phyloP scores from a whole-genome alignment of 2,329 filamentous ascomycete genomes.

The Neodidymelliopsis sp. region DNA sequence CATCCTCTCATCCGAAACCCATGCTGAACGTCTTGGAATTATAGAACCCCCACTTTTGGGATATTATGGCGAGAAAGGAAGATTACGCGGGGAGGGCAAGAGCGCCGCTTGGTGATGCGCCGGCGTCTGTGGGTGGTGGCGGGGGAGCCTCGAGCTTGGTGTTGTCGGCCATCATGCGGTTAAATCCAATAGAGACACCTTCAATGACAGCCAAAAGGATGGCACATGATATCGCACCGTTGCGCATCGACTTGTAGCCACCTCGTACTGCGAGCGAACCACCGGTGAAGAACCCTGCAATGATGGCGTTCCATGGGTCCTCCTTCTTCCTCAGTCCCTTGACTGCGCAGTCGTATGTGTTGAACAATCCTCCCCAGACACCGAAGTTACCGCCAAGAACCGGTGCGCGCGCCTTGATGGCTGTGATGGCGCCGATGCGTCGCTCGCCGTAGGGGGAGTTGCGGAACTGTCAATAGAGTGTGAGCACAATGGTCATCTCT shows the following conservation, averaged over 20 bases:
- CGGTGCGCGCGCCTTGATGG: constrained; percentile 95
- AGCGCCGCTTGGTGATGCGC: constrained; percentile 27
- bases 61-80: constrained; percentile 19
- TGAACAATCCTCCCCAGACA: constrained; percentile 96
- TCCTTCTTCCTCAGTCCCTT: constrained; percentile 94
- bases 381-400: constrained; percentile 98
- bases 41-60: constrained; percentile 25
- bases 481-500: constrained; percentile 13
- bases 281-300: constrained; percentile 90
- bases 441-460: constrained; percentile 79
- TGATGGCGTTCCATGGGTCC: constrained; percentile 97
- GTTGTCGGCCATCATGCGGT: constrained; percentile 90
- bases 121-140: constrained; percentile 50
- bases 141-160: constrained; percentile 75
- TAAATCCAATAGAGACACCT: constrained; percentile 94
- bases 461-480: constrained; percentile 35
- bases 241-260: constrained; percentile 88
- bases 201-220: constrained; percentile 95
- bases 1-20: constrained; percentile 27
- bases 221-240: constrained; percentile 95
- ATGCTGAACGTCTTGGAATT: constrained; percentile 28
- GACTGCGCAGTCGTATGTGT: constrained; percentile 93
- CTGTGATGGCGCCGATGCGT: constrained; percentile 91
- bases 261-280: constrained; percentile 91
- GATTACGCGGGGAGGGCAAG: constrained; percentile 37